Percentiles rank a stretch among this genome's conserved stretches.
These are phyloP conservation scores for Aegilops tauschii DNA, from an alignment of 176 grass and related monocot species.

Conservation along the genomic window DNA sequence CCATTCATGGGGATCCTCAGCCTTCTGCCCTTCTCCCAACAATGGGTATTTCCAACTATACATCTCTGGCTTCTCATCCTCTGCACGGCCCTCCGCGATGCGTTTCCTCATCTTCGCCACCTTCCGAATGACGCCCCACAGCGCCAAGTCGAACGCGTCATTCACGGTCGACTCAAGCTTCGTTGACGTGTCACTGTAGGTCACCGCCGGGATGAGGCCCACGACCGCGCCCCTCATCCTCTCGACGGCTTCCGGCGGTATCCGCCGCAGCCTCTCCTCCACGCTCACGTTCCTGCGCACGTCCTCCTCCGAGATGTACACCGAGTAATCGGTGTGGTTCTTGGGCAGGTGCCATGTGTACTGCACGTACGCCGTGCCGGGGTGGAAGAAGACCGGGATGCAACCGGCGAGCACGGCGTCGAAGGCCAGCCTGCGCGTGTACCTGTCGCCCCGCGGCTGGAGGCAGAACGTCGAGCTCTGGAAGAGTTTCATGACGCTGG, in stretches of 20 bases:
- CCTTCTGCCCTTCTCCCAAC: slow-evolving; percentile 37
- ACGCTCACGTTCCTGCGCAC: slow-evolving; percentile 48
- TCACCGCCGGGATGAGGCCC: slow-evolving; percentile 47
- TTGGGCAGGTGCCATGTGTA: slow-evolving; percentile 69
- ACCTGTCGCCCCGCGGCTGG: slow-evolving; percentile 52
- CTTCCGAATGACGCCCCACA: slow-evolving; percentile 47
- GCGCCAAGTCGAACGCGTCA: slow-evolving; percentile 77
- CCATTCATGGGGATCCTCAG: slow-evolving; percentile 54
- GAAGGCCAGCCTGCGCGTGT: slow-evolving; percentile 50
- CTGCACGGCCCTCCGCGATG: slow-evolving; percentile 5
- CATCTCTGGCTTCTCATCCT: slow-evolving; percentile 41
- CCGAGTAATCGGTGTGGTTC: slow-evolving; percentile 59
- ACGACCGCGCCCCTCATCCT: slow-evolving; percentile 60
- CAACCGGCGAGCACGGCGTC: slow-evolving; percentile 75
- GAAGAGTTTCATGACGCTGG: slow-evolving; percentile 55
- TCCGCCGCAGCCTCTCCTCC: slow-evolving; percentile 49
- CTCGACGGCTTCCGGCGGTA: slow-evolving; percentile 27
- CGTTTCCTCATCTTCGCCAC: slow-evolving; percentile 39
- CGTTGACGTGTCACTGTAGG: slow-evolving; percentile 50
- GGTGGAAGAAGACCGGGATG: slow-evolving; percentile 81
- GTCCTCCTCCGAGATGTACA: slow-evolving; percentile 61
- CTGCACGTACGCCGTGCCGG: slow-evolving; percentile 70
- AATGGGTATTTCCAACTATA: slow-evolving; percentile 65
- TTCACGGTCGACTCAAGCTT: slow-evolving; percentile 49
- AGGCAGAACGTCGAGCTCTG: slow-evolving; percentile 82